phyloP scores from a whole-genome alignment of 306 rosid genomes.

The Vigna radiata region DNA sequence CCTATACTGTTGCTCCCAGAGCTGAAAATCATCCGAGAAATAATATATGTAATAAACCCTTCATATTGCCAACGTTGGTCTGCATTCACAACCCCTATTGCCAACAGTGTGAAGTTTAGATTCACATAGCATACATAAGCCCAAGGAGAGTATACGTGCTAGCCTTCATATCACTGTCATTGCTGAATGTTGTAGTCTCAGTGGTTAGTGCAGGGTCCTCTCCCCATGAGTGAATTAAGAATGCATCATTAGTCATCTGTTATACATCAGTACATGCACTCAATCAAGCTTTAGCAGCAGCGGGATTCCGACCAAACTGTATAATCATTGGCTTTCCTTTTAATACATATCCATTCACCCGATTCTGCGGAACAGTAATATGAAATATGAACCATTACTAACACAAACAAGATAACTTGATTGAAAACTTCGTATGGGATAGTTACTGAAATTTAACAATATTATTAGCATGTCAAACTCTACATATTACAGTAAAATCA shows the following conservation, averaged over 20 bases:
- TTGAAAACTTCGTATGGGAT: not conserved
- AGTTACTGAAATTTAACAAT: conserved; percentile 12
- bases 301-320: conserved; percentile 88
- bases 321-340: conserved; percentile 95
- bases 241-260: conserved; percentile 24
- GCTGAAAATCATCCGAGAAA: not conserved
- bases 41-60: not conserved
- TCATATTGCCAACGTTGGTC: not conserved
- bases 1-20: not conserved
- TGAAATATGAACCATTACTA: conserved; percentile 17
- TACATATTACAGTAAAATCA: conserved; percentile 23
- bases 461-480: conserved; percentile 8
- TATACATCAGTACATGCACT: not conserved
- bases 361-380: conserved; percentile 63
- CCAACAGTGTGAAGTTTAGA: conserved; percentile 1
- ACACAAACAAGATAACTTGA: conserved; percentile 15
- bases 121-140: conserved; percentile 15
- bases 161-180: conserved; percentile 30
- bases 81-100: conserved; percentile 28
- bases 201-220: not conserved
- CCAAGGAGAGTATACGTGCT: conserved; percentile 10
- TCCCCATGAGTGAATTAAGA: conserved; percentile 27
- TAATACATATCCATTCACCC: conserved; percentile 79
- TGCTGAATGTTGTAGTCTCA: not conserved
- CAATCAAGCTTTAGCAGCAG: conserved; percentile 55